Conservation (phyloP, 176 grass and related monocot genomes). For the Oryza rufipogon region DNA sequence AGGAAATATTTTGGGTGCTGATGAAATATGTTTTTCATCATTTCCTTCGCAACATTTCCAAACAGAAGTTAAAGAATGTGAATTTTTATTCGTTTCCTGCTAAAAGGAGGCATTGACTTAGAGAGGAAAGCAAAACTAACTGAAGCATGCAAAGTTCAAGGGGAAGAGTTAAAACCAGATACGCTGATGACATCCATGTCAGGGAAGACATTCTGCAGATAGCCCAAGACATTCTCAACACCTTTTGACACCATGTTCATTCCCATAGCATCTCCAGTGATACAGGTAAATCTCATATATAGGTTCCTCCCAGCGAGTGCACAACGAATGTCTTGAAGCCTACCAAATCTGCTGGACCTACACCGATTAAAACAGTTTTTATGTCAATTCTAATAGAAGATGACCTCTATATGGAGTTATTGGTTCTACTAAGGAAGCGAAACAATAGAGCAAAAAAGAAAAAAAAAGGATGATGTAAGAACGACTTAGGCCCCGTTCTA, state of each 20-base stretch:
- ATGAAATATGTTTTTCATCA: not conserved
- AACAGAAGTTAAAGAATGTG: not conserved
- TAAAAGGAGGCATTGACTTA: conserved; percentile 19
- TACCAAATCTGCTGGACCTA: conserved; percentile 87
- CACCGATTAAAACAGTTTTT: conserved; percentile 8
- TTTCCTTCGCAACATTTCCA: conserved; percentile 4
- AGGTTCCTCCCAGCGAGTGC: conserved; percentile 83
- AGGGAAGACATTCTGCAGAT: conserved; percentile 58
- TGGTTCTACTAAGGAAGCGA: conserved; percentile 16
- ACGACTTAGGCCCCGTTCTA: not conserved
- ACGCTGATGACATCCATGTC: conserved; percentile 85
- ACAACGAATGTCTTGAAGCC: conserved; percentile 65
- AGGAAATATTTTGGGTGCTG: not conserved
- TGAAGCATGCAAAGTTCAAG: conserved; percentile 27
- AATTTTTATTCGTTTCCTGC: not conserved
- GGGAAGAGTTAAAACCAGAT: conserved; percentile 61
- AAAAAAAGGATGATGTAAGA: not conserved
- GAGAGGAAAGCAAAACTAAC: conserved; percentile 4
- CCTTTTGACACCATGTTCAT: conserved; percentile 96
- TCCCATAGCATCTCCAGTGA: conserved; percentile 90
- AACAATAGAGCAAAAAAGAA: not conserved
- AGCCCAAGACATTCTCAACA: conserved; percentile 77
- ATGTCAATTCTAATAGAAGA: conserved; percentile 31
- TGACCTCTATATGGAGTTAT: not conserved
- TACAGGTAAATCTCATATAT: conserved; percentile 72